Evolutionary conservation across 2,329 filamentous ascomycete species (phyloP).

Genomic region (Intubia oerlemansii): DNA sequence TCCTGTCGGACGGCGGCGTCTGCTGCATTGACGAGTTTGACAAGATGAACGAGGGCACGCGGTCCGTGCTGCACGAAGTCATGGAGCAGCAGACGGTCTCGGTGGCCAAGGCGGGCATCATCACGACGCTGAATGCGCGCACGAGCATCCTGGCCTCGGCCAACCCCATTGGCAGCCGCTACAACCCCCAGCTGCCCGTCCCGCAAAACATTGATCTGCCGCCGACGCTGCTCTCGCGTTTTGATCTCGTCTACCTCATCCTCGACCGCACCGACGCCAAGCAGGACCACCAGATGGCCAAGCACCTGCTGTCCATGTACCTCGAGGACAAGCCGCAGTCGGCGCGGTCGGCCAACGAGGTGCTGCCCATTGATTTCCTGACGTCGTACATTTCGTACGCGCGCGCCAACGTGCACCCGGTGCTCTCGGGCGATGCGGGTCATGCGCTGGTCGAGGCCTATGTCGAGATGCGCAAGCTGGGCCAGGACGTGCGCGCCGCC

Average conservation of each 20-base stretch:
- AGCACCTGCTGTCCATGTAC: constrained; percentile 90
- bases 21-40: constrained; percentile 76
- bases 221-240: constrained; percentile 82
- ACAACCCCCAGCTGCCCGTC: constrained; percentile 87
- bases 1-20: constrained; percentile 61
- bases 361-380: constrained; percentile 83
- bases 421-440: constrained; percentile 60
- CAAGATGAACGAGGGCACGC: constrained; percentile 63
- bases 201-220: constrained; percentile 97
- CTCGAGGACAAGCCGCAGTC: constrained; percentile 86
- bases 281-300: constrained; percentile 68
- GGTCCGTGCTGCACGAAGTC: constrained; percentile 68
- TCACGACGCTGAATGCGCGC: constrained; percentile 85
- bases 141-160: constrained; percentile 92
- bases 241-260: constrained; percentile 92
- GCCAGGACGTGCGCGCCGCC: constrained; percentile 63
- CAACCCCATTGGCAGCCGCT: constrained; percentile 94
- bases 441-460: constrained; percentile 71
- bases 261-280: constrained; percentile 86
- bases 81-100: constrained; percentile 80
- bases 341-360: constrained; percentile 49
- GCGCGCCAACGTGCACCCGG: constrained; percentile 64
- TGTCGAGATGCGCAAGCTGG: constrained; percentile 85
- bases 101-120: constrained; percentile 81
- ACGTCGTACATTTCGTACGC: constrained; percentile 96